Base-by-base conservation (phyloP, 805 yeast species). In the Schizosaccharomyces octosporus region DNA sequence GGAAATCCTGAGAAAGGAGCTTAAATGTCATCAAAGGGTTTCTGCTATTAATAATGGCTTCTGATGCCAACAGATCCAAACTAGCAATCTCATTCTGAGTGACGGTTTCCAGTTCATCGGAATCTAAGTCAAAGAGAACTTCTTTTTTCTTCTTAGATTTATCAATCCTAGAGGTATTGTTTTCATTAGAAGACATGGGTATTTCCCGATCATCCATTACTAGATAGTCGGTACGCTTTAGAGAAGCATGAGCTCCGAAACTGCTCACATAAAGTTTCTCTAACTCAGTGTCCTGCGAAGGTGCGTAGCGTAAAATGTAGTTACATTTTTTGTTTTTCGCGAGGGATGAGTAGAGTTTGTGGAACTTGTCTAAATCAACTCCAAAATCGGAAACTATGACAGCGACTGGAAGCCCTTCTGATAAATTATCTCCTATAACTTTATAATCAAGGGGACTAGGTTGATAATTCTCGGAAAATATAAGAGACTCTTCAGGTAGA, bases 161-260 rank as follows among this genome's bases (percentile, higher is more conserved):
- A 1, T 7, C 39, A 19, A 32, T 19, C 11, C 21, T 45, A 11
- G 5, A 6, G 11, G 9, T 3, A 1, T 45, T 42, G 24, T 43
- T 24, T 59, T 21, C 3, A 7, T 42, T 15, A 7, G 11, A 31
- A 31, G 60, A 17, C 2, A 66, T 64, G 0, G 60, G 59, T 29
- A 54, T 59, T 17, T 76, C 79, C 59, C 83, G 72, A 65, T 82
- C 87, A 66, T 82, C 87, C 59, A 82, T 76, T 2, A 77, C 85
- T 32, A 81, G 72, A 63, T 83, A 82, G 65, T 83, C 87, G 0
- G 86, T 79, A 64, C 84, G 73, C 66, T 84, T 84, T 63, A 84
- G 66, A 1, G 82, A 78, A 55, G 84, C 68, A 55, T 78, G 84
- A 19, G 78, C 81, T 1, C 88, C 93, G 69, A 81, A 87, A 0